Conservation (phyloP, 192 early-diverging fungal species). For the Allomyces arbusculus region DNA sequence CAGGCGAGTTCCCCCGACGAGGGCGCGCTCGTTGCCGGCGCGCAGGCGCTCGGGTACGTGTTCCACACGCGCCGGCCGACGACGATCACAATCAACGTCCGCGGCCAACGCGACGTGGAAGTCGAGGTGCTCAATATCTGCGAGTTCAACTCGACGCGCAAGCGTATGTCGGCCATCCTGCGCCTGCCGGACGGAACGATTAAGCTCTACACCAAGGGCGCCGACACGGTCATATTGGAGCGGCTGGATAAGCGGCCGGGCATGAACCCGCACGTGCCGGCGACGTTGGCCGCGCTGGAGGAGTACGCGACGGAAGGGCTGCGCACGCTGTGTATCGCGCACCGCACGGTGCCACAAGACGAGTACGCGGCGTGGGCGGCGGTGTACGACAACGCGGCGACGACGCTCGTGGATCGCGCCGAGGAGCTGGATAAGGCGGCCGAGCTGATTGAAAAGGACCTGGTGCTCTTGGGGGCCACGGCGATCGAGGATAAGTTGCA, state of each 20-base stretch:
- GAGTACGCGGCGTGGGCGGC: conserved; percentile 70
- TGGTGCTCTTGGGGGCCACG: conserved; percentile 84
- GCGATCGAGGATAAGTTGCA: conserved; percentile 98
- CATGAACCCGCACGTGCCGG: conserved; percentile 28
- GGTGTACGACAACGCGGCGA: conserved; percentile 55
- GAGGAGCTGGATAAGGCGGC: conserved; percentile 40
- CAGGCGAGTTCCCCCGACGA: conserved; percentile 96
- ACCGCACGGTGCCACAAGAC: conserved; percentile 70
- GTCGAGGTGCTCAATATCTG: conserved; percentile 87
- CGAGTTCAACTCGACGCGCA: conserved; percentile 98
- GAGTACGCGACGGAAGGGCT: conserved; percentile 92
- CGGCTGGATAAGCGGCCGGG: conserved; percentile 37
- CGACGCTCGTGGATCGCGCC: conserved; percentile 1
- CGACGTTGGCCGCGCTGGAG: conserved; percentile 1
- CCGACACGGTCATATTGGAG: conserved; percentile 92
- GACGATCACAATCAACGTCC: neutral
- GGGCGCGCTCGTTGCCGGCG: conserved; percentile 66
- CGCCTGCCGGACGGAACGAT: conserved; percentile 63
- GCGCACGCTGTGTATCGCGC: conserved; percentile 85
- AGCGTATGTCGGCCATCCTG: conserved; percentile 88
- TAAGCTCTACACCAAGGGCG: conserved; percentile 90
- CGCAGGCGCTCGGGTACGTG: conserved; percentile 16
- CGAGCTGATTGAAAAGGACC: conserved; percentile 82
- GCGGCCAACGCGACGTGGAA: conserved; percentile 29
- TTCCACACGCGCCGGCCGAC: conserved; percentile 7